Evolutionary conservation across 1,139 yeast genomes (phyloP), one percentile per base, ranked within the genome.

Genomic region (Zygotorulaspora mrakii): DNA sequence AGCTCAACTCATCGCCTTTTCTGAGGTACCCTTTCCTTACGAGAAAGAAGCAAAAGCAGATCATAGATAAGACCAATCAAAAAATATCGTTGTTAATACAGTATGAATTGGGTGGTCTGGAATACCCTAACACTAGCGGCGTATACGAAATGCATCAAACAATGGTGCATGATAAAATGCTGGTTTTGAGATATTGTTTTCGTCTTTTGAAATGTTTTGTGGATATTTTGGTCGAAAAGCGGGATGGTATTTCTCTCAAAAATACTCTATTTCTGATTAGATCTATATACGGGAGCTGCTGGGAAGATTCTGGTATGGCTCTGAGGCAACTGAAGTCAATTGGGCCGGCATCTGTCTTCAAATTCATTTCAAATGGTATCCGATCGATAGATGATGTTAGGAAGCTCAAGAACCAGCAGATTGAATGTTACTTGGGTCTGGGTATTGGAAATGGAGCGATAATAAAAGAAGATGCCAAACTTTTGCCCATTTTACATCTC

Each of bases 71-170:
- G 5, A 42, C 55, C 6, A 37, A 39, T 30, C 68, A 68, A 17
- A 71, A 72, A 44, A 55, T 69, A 0, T 61, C 61, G 3, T 41
- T 72, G 7, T 33, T 72, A 4, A 55, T 73, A 9, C 78, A 74
- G 43, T 69, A 64, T 53, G 76, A 73, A 35, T 55, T 73, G 10
- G 73, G 77, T 3, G 74, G 74, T 0, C 37, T 69, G 5, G 76
- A 71, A 21, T 68, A 59, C 39, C 77, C 77, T 1, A 49, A 49
- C 2, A 68, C 64, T 37, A 62, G 55, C 5, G 75, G 71, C 1
- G 64, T 74, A 1, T 41, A 49, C 31, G 68, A 65, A 35, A 53
- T 66, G 11, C 68, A 64, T 26, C 62, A 66, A 27, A 53, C 67
- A 3, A 65, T 74, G 45, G 49, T 62, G 5, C 68, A 68, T 21